phyloP scores from a whole-genome alignment of 179 eudicot species.

The Beta lomatogona region DNA sequence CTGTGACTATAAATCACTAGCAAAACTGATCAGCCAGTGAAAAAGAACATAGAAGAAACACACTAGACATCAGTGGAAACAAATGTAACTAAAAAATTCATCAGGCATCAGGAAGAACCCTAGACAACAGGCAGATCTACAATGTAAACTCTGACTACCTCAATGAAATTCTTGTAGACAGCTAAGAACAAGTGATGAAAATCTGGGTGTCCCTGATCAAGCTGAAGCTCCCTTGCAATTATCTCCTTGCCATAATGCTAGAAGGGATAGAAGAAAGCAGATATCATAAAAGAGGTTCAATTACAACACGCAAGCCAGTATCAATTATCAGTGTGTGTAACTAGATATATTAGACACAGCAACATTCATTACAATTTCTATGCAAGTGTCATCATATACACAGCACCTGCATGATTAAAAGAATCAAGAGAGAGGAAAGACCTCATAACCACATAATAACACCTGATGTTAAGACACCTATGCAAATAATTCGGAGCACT shows the following conservation, averaged over 20 bases:
- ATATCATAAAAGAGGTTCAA: constrained; percentile 7
- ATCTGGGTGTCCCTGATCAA: constrained; percentile 72
- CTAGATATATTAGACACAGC: neutral
- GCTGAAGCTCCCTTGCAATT: constrained; percentile 81
- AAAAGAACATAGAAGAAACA: too few species aligned
- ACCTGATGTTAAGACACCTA: neutral
- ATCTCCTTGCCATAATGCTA: constrained; percentile 86
- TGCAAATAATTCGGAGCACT: neutral
- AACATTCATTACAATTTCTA: neutral
- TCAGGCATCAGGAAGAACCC: neutral
- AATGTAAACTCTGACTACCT: constrained; percentile 45
- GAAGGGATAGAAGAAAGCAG: neutral
- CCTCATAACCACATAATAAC: constrained; percentile 6
- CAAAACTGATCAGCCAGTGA: neutral
- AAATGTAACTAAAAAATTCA: neutral
- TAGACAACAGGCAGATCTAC: neutral
- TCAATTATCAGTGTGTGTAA: neutral
- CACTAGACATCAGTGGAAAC: too few species aligned
- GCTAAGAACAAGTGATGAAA: constrained; percentile 66
- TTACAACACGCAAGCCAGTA: constrained; percentile 4
- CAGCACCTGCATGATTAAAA: neutral
- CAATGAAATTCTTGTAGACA: constrained; percentile 80
- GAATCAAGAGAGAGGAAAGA: neutral
- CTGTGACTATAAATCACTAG: neutral
- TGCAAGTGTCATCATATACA: neutral